Base-by-base conservation (phyloP, 768 basidiomycete genomes). In the Russula sp. region DNA sequence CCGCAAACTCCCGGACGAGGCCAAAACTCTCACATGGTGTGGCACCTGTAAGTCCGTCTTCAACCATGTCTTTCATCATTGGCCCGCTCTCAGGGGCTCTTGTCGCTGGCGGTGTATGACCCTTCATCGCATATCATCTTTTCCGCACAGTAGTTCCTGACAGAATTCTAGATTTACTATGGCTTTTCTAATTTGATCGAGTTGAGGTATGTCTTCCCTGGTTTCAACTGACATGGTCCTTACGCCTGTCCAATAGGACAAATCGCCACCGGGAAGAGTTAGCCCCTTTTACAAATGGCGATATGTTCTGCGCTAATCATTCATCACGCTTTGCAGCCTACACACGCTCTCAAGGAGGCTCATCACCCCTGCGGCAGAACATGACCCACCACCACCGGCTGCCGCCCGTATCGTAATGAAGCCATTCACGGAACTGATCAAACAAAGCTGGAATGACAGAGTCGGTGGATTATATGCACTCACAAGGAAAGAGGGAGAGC, bases 61-160 rank as follows among this genome's bases (percentile, higher is more conserved):
- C 1, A 26, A n/a, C 26, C 2, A 86, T 87, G 86, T 84, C 85
- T 58, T 78, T 83, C 72, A 75, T 86, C 57, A 71, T 83, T 58
- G 86, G 87, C 30, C 84, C 86, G n/a, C 73, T 87, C n/a, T 85
- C 87, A 40, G 87, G 87, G 30, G 85, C 84, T 38, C 76, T 89
- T 62, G 80, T 83, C 57, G 87, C 86, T 40, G 86, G 87, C 59
- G 87, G 87, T 66, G 87, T 84, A 73, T 70, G 81, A 76, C 63
- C 44, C 53, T 28, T 54, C 51, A 22, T n/a, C 42, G 18, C 24
- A n/a, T 48, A 36, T 26, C 38, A 14, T 26, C 28, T 3, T 3
- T 22, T 24, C 26, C 34, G 11, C 60, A 13, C 66, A 86, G 26
- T 30, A 28, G 11, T 44, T 34, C 16, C 52, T 59, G 42, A 66